phyloP scores from a whole-genome alignment of 2,329 filamentous ascomycete species.

The Diplodia intermedia region DNA sequence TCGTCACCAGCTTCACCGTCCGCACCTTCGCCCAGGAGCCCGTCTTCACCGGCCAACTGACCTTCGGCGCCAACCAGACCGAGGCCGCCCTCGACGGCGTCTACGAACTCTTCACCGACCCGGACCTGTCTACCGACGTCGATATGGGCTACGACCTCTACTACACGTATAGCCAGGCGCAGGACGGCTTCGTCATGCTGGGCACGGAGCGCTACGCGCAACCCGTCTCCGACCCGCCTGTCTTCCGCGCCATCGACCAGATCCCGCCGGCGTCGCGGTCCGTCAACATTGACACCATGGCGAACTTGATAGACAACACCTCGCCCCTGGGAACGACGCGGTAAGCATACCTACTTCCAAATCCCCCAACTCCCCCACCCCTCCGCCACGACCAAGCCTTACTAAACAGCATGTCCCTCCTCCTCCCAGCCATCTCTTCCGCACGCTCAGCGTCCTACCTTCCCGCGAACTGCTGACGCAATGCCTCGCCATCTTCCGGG shows the following conservation, averaged over 20 bases:
- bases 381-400: no score
- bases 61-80: slow-evolving; percentile 38
- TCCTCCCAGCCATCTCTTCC: slow-evolving; percentile 20
- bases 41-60: slow-evolving; percentile 48
- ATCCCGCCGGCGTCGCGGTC: slow-evolving; percentile 37
- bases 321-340: background rate
- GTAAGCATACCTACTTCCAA: slow-evolving; percentile 2
- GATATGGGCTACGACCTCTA: slow-evolving; percentile 25
- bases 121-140: slow-evolving; percentile 35
- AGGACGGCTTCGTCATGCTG: slow-evolving; percentile 35
- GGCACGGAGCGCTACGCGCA: slow-evolving; percentile 38
- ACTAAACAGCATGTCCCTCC: no score
- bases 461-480: background rate
- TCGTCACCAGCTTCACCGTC: slow-evolving; percentile 46
- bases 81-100: slow-evolving; percentile 36
- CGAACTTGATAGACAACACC: slow-evolving; percentile 3
- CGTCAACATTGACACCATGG: slow-evolving; percentile 39
- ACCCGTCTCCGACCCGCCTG: slow-evolving; percentile 37
- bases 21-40: background rate
- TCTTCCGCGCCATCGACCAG: slow-evolving; percentile 38
- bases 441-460: background rate
- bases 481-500: background rate
- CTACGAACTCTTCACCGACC: slow-evolving; percentile 33
- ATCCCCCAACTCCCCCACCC: no score
- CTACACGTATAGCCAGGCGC: background rate